phyloP scores from a whole-genome alignment of 2,329 filamentous ascomycete species.

The Sclerotinia spermophila region DNA sequence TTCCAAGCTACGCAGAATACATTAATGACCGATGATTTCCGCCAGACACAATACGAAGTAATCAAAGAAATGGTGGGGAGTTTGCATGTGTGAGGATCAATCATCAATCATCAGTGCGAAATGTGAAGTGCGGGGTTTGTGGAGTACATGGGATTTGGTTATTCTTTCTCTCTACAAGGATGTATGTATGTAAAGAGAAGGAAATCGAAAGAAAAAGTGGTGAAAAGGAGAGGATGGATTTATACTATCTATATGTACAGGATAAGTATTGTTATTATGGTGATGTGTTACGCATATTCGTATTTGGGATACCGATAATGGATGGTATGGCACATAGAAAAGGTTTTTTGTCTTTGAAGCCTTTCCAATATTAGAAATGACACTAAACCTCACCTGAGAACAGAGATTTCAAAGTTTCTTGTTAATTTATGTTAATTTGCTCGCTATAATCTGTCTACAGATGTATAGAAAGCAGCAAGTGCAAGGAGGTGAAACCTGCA shows the following conservation, averaged over 20 bases:
- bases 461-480: not conserved
- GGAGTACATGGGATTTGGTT: not conserved
- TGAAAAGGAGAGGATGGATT: not conserved
- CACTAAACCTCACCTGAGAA: not conserved
- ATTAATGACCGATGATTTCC: not conserved
- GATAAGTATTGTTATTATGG: not conserved
- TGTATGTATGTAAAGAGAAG: too few species aligned
- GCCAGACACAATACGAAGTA: not conserved
- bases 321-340: too few species aligned
- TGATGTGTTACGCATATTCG: not conserved
- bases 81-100: slow-evolving; percentile 1
- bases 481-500: not conserved
- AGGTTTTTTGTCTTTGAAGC: not conserved
- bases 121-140: not conserved
- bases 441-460: not conserved
- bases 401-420: not conserved
- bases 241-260: not conserved
- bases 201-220: too few species aligned
- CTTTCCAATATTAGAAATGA: not conserved
- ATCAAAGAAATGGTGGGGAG: not conserved
- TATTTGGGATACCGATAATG: not conserved
- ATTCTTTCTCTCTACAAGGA: too few species aligned
- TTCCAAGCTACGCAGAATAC: not conserved
- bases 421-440: not conserved
- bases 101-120: too few species aligned